Conservation (phyloP, 1,139 yeast species). For the Kurtzmaniella natalensis region DNA sequence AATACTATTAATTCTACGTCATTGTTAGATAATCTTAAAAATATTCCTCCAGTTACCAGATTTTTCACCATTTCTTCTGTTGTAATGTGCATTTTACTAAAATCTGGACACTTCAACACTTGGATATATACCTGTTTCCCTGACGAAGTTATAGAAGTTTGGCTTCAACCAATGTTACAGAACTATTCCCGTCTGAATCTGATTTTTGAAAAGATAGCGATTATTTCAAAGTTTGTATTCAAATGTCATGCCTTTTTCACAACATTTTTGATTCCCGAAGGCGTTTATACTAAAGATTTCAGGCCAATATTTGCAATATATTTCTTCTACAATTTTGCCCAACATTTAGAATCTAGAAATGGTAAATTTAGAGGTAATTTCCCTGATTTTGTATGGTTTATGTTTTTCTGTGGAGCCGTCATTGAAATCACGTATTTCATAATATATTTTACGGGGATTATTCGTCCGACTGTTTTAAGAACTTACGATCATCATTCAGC, state of each 20-base stretch:
- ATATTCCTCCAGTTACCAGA: constrained; percentile 46
- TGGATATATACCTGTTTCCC: not conserved
- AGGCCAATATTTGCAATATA: constrained; percentile 36
- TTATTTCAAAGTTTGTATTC: constrained; percentile 10
- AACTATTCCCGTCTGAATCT: too few relatives aligned
- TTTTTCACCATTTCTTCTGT: constrained; percentile 39
- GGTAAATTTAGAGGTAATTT: constrained; percentile 50
- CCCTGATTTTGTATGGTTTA: constrained; percentile 56
- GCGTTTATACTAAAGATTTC: constrained; percentile 39
- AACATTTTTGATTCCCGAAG: constrained; percentile 40
- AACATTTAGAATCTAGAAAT: constrained; percentile 44
- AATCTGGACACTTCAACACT: not conserved
- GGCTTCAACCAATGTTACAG: not conserved
- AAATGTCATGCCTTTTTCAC: constrained; percentile 47
- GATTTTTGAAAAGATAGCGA: not conserved
- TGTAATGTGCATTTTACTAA: constrained; percentile 17
- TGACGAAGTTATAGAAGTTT: not conserved
- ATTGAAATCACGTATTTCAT: constrained; percentile 28
- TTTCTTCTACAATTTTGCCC: constrained; percentile 54
- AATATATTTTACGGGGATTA: constrained; percentile 22
- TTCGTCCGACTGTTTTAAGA: constrained; percentile 11
- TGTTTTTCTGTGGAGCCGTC: constrained; percentile 46
- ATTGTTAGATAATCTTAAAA: constrained; percentile 23
- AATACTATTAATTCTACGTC: too few relatives aligned
- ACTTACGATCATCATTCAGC: constrained; percentile 24